These are phyloP conservation scores for Glaciozyma antarctica DNA, from an alignment of 768 basidiomycete genomes.

Conservation along the genomic window DNA sequence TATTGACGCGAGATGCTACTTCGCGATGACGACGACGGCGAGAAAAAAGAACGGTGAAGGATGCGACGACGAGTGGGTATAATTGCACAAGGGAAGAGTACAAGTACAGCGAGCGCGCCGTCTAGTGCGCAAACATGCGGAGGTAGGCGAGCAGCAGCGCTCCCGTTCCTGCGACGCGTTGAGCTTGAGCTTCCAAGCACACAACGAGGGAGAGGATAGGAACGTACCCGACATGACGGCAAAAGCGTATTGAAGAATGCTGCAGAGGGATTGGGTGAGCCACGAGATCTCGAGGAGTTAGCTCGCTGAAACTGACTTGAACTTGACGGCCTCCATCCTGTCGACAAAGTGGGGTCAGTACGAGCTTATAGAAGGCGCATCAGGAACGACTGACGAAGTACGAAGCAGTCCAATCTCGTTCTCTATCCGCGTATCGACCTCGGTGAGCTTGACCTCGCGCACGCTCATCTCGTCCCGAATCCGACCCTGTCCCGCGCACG, in stretches of 20 bases:
- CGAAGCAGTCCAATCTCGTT: constrained; percentile 31
- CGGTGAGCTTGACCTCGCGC: constrained; percentile 91
- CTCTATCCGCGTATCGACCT: constrained; percentile 94
- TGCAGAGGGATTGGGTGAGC: background rate
- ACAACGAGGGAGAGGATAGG: background rate
- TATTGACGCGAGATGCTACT: too few species aligned
- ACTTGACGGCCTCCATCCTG: constrained; percentile 44
- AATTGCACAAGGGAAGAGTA: too few species aligned
- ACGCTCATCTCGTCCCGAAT: constrained; percentile 85
- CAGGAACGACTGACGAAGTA: constrained; percentile 3
- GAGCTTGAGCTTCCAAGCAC: background rate
- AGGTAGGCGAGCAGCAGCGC: constrained; percentile 40
- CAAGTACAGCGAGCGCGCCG: background rate
- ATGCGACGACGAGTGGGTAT: too few species aligned
- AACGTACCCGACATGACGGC: constrained; percentile 40
- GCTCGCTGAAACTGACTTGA: constrained; percentile 38
- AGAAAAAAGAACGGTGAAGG: too few species aligned
- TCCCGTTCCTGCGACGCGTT: constrained; percentile 34
- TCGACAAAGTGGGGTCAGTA: background rate
- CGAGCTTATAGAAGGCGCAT: background rate
- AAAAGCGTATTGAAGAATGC: constrained; percentile 42
- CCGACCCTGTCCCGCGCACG: constrained; percentile 46
- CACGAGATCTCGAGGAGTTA: background rate
- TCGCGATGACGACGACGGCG: too few species aligned
- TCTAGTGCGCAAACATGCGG: constrained; percentile 18